Evolutionary conservation across 73 alveolate species (phyloP), one percentile per base, ranked within the genome.

Genomic region (Paramecium octaurelia): DNA sequence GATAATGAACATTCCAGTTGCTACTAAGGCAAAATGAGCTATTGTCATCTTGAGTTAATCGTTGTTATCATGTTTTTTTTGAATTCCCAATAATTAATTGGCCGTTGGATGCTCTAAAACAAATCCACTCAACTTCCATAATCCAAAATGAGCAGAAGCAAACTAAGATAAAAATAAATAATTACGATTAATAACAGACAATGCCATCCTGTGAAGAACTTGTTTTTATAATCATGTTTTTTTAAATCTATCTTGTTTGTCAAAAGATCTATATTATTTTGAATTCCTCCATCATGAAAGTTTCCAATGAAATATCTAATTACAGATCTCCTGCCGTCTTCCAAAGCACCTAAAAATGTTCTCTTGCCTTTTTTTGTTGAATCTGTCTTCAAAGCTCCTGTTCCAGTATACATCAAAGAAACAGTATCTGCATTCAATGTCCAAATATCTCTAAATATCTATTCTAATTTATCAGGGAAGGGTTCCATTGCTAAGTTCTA

Each of bases 341-440:
- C 83, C n/a, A 97, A 21, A 24, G 97, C 97, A 1, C 99, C 99
- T 40, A 70, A 54, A 5, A 75, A 35, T 16, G 99, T 97, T 90
- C 99, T 93, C 92, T 97, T 98, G 8, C 99, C 99, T 21, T 98
- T 96, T 87, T 83, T 89, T 1, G 99, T 98, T 85, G 98, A 98
- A 95, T 97, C 99, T 43, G 99, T 97, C 87, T 98, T 98, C 85
- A 97, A 93, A 5, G 99, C 99, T 16, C 99, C 99, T 20, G 99
- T 98, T 10, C 99, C 99, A 24, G 99, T 89, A 92, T 98, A 98
- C 6, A 98, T 88, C 43, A 94, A 85, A 58, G 98, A 93, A 34
- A 97, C 86, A 4, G 92, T 94, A 95, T 98, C 99, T 6, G 99
- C 99, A 89, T 97, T 97, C 38, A 95, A 92, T 8, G 99, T 97